Percentiles rank a stretch among this genome's conserved stretches.
These are phyloP conservation scores for Rhodamnia argentea DNA, from an alignment of 345 rosid species.

Conservation along the genomic window DNA sequence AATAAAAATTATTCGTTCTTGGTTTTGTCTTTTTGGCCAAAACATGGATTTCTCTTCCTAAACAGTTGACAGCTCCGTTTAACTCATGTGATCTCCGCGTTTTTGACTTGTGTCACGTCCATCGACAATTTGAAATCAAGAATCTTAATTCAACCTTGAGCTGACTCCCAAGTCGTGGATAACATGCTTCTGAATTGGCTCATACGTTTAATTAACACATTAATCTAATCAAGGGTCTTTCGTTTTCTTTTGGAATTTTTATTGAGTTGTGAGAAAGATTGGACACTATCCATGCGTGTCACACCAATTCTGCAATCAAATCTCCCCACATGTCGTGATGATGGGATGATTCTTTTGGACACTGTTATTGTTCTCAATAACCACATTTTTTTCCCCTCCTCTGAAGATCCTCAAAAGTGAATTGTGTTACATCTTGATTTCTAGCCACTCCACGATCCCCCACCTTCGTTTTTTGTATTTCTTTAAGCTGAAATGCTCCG, in stretches of 20 bases:
- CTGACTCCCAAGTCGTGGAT: background rate
- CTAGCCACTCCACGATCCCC: background rate
- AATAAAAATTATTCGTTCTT: background rate
- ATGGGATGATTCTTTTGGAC: background rate
- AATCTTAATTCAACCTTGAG: background rate
- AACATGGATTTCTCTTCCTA: background rate
- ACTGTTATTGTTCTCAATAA: background rate
- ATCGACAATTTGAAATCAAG: background rate
- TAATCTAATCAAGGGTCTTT: background rate
- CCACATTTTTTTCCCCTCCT: background rate
- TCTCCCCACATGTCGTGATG: background rate
- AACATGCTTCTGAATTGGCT: background rate
- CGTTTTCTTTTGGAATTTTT: background rate
- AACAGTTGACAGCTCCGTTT: background rate
- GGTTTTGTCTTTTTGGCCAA: background rate
- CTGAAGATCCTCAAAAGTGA: background rate
- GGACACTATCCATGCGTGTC: background rate
- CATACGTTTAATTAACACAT: background rate
- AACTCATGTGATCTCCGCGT: background rate
- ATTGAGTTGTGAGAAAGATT: background rate
- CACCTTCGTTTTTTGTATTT: background rate
- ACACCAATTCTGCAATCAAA: background rate
- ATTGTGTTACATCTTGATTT: background rate
- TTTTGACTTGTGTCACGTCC: background rate
- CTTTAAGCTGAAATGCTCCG: background rate